phyloP scores from a whole-genome alignment of 768 basidiomycete species.

The Panus rudis region DNA sequence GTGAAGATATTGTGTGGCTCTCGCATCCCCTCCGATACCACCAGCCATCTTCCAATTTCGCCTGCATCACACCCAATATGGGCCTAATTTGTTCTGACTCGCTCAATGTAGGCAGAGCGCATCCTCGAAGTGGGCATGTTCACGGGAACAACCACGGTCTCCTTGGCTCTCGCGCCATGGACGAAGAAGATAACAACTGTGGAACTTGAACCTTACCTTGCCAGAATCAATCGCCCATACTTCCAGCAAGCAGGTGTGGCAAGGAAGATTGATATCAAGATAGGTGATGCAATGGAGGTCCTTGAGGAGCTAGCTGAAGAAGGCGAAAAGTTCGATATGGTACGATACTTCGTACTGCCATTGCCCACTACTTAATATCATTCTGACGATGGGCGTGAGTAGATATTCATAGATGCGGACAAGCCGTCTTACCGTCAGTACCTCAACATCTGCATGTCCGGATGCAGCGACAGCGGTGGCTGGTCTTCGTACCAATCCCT shows the following conservation, averaged over 20 bases:
- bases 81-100: no score
- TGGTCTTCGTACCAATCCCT: no score
- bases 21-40: no score
- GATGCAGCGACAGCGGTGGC: no score
- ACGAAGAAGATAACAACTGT: conserved; percentile 7
- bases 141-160: conserved; percentile 12
- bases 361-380: background rate
- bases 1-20: no score
- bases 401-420: conserved; percentile 13
- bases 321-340: conserved; percentile 9
- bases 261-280: conserved; percentile 11
- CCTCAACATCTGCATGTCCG: conserved; percentile 4
- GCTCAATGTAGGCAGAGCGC: conserved; percentile 2
- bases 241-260: conserved; percentile 10
- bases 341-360: background rate
- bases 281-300: conserved; percentile 8
- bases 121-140: conserved; percentile 14
- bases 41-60: no score
- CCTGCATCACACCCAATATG: no score
- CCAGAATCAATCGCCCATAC: conserved; percentile 4
- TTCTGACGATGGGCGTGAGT: background rate
- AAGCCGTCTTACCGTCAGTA: conserved; percentile 7
- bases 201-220: conserved; percentile 9
- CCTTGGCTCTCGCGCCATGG: conserved; percentile 7
- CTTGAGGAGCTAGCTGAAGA: conserved; percentile 6